phyloP scores from a whole-genome alignment of 2,329 filamentous ascomycete genomes.

The Cephalotrichum gorgonifer region DNA sequence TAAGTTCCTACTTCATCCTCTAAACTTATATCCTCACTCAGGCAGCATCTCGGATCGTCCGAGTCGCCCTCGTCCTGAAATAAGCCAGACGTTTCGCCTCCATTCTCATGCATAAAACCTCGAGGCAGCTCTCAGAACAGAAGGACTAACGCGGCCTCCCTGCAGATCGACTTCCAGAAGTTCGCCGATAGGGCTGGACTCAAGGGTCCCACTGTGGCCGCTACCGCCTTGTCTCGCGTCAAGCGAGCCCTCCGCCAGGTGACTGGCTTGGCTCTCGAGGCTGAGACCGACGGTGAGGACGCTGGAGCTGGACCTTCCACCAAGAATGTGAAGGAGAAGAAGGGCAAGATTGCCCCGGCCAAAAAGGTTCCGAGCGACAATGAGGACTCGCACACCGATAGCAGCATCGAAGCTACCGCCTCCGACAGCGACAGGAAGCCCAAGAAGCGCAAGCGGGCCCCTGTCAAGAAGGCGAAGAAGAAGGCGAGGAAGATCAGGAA shows the following conservation, averaged over 20 bases:
- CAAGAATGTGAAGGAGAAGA: too few species aligned
- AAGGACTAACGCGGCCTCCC: neutral
- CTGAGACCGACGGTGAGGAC: too few species aligned
- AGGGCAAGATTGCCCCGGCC: too few species aligned
- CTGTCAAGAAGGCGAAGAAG: neutral
- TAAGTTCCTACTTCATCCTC: neutral
- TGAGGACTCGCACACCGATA: too few species aligned
- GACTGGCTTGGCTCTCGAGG: too few species aligned
- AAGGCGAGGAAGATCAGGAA: neutral
- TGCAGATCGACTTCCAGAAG: neutral
- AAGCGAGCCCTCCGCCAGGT: neutral
- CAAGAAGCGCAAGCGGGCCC: neutral
- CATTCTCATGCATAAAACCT: neutral
- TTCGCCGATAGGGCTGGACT: neutral
- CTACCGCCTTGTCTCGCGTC: slow-evolving; percentile 1
- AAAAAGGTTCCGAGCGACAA: too few species aligned
- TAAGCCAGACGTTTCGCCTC: too few species aligned
- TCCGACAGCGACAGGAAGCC: neutral
- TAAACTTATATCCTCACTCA: neutral
- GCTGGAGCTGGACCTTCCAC: too few species aligned
- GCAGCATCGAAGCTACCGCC: neutral
- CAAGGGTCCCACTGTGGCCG: neutral
- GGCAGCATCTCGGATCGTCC: too few species aligned
- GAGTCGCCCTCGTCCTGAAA: too few species aligned
- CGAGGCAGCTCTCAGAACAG: too few species aligned